Conservation (phyloP, 2,329 filamentous ascomycete species). For the Macrophomina tecta region DNA sequence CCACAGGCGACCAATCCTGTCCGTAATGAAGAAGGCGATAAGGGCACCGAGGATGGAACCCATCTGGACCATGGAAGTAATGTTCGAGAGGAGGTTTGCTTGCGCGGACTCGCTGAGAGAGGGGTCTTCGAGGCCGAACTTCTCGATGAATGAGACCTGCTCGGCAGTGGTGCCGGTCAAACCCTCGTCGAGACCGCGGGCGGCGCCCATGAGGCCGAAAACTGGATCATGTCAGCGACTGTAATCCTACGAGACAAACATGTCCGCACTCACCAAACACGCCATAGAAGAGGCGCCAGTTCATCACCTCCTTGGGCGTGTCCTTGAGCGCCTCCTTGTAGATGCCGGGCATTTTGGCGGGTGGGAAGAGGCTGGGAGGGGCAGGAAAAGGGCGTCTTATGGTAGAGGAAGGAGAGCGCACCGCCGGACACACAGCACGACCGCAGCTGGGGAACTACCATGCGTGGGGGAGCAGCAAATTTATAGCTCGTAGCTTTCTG, state of each 20-base stretch:
- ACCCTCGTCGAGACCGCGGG: conserved; percentile 80
- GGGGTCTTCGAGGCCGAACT: conserved; percentile 45
- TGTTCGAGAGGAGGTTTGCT: conserved; percentile 61
- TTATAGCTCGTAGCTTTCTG: conserved; percentile 12
- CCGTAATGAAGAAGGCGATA: conserved; percentile 60
- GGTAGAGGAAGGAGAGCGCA: not conserved
- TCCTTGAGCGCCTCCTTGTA: conserved; percentile 58
- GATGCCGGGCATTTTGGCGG: conserved; percentile 30
- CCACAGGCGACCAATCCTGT: conserved; percentile 51
- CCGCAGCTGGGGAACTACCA: conserved; percentile 4
- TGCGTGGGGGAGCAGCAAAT: not conserved
- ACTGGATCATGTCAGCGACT: conserved; percentile 33
- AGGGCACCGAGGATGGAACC: conserved; percentile 75
- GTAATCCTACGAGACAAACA: not conserved
- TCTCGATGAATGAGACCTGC: conserved; percentile 42
- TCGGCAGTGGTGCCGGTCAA: conserved; percentile 71
- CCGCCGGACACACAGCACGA: conserved; percentile 17
- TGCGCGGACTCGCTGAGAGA: conserved; percentile 38
- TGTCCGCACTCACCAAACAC: conserved; percentile 56
- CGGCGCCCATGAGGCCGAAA: conserved; percentile 77
- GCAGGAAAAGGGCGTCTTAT: not conserved
- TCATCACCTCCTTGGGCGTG: conserved; percentile 73
- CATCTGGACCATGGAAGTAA: conserved; percentile 82
- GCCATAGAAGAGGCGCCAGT: conserved; percentile 80
- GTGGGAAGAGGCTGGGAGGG: not conserved